Conservation (phyloP, 352 stramenopile species). For the Globisporangium sylvaticum region DNA sequence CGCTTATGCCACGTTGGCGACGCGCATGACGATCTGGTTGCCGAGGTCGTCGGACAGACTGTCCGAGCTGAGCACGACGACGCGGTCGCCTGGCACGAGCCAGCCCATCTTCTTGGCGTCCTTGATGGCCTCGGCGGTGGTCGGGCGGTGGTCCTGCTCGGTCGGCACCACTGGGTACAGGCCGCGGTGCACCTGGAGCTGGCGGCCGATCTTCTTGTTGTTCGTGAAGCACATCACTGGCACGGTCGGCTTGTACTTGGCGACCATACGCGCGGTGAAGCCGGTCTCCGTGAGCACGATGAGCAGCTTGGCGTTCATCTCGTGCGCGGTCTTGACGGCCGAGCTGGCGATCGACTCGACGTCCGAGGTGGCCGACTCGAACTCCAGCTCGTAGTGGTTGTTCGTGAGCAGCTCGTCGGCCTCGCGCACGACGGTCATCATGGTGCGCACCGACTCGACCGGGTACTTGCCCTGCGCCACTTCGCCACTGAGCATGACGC, state of each 20-base stretch:
- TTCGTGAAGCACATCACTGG: slow-evolving; percentile 90
- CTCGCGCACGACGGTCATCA: slow-evolving; percentile 93
- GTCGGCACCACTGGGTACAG: slow-evolving; percentile 69
- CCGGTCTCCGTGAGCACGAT: slow-evolving; percentile 84
- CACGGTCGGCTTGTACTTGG: slow-evolving; percentile 90
- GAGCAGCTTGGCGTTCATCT: slow-evolving; percentile 82
- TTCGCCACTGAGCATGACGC: slow-evolving; percentile 87
- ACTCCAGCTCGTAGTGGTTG: slow-evolving; percentile 60
- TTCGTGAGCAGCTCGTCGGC: slow-evolving; percentile 68
- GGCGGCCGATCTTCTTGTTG: slow-evolving; percentile 85
- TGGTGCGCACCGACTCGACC: slow-evolving; percentile 86
- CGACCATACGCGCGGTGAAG: slow-evolving; percentile 77
- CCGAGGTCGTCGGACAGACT: slow-evolving; percentile 75
- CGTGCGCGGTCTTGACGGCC: slow-evolving; percentile 80
- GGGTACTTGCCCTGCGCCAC: slow-evolving; percentile 86
- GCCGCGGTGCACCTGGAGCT: slow-evolving; percentile 89
- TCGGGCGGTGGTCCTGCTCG: slow-evolving; percentile 52
- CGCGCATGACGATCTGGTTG: slow-evolving; percentile 80
- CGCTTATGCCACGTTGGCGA: slow-evolving; percentile 73
- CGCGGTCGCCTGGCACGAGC: slow-evolving; percentile 82
- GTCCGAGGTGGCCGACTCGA: slow-evolving; percentile 52
- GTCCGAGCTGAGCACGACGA: slow-evolving; percentile 86
- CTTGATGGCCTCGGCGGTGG: slow-evolving; percentile 82
- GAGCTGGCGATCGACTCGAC: slow-evolving; percentile 84
- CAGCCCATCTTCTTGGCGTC: slow-evolving; percentile 91